Base-by-base conservation (phyloP, 176 grass and related monocot species). In the Eremochloa ophiuroides region DNA sequence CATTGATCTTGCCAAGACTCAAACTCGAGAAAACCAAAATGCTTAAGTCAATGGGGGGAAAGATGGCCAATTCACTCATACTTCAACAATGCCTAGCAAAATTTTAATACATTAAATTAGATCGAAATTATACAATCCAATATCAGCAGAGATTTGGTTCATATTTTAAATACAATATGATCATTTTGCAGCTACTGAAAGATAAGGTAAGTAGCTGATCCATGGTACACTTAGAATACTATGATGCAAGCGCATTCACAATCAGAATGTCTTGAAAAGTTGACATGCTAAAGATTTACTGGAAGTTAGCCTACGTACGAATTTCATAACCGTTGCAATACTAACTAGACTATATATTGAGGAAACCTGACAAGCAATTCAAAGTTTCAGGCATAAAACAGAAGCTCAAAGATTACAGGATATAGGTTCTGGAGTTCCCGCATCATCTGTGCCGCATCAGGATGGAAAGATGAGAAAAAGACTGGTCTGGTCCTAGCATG, bases 401-500 rank as follows among this genome's bases (percentile, higher is more conserved):
- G 25, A 65, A 12, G n/a, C 76, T 77, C 22, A 58, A 81, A 69
- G 7, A 59, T 31, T 78, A 98, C 95, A 91, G 90, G 92, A 60
- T 98, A 93, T 41, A 30, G 62, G 50, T 40, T 93, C 74, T 98
- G 95, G 44, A 98, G 78, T 69, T 91, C 82, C 47, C 70, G 75
- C 69, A 82, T 89, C 17, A 98, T 13, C 62, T 44, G 51, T n/a
- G 86, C 90, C 0, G 88, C 92, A 34, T 95, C 95, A 64, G 95
- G 95, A 71, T 98, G 90, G 84, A 98, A 98, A 30, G 90, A 89
- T 56, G 95, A 98, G 80, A 91, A 95, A 72, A 98, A 88, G 28
- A 93, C 81, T 23, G 95, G 46, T 44, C 95, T 98, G 22, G 88
- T 84, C 20, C 86, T 88, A 3, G 86, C 88, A 55, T 81, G 69